Conservation (phyloP, 192 early-diverging fungal genomes). For the Paraglomus brasilianum region DNA sequence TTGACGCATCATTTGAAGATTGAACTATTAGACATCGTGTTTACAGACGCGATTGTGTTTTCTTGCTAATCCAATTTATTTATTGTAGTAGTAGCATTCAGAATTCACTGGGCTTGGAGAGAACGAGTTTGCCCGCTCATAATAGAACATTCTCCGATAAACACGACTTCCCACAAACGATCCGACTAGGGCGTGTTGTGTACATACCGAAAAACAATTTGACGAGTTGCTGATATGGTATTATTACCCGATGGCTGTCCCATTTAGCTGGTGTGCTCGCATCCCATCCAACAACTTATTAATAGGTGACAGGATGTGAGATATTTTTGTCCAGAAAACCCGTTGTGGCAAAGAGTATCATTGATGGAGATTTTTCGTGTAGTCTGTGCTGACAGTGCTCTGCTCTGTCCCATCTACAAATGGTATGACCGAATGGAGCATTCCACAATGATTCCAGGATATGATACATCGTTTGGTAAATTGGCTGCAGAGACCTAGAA, state of each 20-base stretch:
- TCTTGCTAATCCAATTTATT: neutral
- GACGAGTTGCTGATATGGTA: conserved; percentile 62
- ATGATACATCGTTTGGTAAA: conserved; percentile 71
- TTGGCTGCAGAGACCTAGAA: conserved; percentile 69
- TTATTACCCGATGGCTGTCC: too few relatives aligned
- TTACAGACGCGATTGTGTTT: neutral
- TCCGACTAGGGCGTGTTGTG: conserved; percentile 80
- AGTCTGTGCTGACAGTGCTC: conserved; percentile 56
- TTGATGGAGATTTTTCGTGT: conserved; percentile 78
- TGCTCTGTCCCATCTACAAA: conserved; percentile 68
- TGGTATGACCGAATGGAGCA: conserved; percentile 77
- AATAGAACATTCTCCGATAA: conserved; percentile 92
- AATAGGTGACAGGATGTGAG: conserved; percentile 86
- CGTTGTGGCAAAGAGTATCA: conserved; percentile 75
- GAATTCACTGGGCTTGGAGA: conserved; percentile 69
- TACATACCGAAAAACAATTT: conserved; percentile 73
- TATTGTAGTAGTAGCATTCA: conserved; percentile 57
- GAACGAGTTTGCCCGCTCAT: conserved; percentile 86
- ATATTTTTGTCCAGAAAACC: conserved; percentile 84
- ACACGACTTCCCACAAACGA: conserved; percentile 73
- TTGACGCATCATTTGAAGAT: conserved; percentile 68
- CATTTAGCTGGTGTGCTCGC: too few relatives aligned
- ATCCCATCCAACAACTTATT: too few relatives aligned
- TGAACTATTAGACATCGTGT: neutral
- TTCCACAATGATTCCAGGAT: conserved; percentile 66